Base-by-base conservation (phyloP, 1,284 basidiomycete genomes). In the Coniophora puteana region DNA sequence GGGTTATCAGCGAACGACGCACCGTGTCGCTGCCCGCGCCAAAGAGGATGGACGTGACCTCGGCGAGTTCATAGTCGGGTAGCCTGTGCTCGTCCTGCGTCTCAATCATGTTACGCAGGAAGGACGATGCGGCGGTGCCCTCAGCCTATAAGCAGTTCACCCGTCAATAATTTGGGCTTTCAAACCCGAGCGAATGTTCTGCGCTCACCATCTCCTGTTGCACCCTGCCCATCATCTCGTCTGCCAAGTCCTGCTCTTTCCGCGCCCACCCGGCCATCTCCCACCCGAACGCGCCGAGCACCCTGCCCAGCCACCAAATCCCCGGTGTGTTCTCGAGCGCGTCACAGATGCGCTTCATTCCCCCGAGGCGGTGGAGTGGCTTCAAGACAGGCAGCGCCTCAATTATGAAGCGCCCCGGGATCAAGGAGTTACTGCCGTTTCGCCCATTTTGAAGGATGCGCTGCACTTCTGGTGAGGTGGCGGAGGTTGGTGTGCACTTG, bases 1-100 rank as follows among this genome's bases (percentile, higher is more conserved):
- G n/a, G n/a, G n/a, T 5, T 13, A n/a, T 4, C 8, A 8, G 22
- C 14, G 13, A 26, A 17, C 17, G 5, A 52, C 63, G 8, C 41
- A 69, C 68, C 8, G 68, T 71, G 43, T 71, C 68, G 3, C 65
- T 63, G 20, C 68, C 69, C 14, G 69, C 69, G 14, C 69, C 69
- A 39, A 66, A 71, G 47, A 71, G 66, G 4, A 61, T 57, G 5
- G 71, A 71, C 0, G 68, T 57, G 14, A 71, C 58, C 41, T 71
- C 72, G 0, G 66, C 67, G 55, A 59, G 60, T 49, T 60, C 61
- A 32, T 60, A 56, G n/a, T 52, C 27, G 12, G 54, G 58, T 22
- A 63, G 47, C 10, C 52, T 54, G 38, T 61, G 58, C 0, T 48
- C 43, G 18, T 38, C 20, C 29, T 62, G 53, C 29, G 63, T 62